A percentile compares a stretch with the other conserved stretches of the same genome.
Evolutionary conservation across 1,284 basidiomycete species (phyloP).

Genomic region (Papiliotrema laurentii): DNA sequence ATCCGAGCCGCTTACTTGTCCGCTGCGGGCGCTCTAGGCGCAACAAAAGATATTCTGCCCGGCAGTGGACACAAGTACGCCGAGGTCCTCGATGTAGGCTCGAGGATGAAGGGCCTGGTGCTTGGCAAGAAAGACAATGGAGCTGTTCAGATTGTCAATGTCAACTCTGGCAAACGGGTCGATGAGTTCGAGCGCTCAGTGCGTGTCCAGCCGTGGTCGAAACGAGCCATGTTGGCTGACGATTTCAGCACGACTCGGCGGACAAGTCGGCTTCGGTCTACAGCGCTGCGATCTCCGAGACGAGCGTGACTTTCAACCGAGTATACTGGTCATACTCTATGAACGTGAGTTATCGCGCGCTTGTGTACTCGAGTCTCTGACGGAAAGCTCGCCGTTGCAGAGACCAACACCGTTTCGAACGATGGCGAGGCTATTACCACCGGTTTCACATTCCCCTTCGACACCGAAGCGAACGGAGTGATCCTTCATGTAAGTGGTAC

Average conservation of each 20-base stretch:
- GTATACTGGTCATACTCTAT: slow-evolving; percentile 66
- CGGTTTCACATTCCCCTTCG: slow-evolving; percentile 66
- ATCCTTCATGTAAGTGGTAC: slow-evolving; percentile 59
- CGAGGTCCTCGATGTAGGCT: slow-evolving; percentile 34
- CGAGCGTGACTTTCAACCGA: slow-evolving; percentile 53
- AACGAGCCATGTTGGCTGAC: neutral
- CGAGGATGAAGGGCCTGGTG: slow-evolving; percentile 37
- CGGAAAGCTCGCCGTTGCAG: slow-evolving; percentile 12
- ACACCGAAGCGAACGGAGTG: slow-evolving; percentile 65
- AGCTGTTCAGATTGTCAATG: slow-evolving; percentile 56
- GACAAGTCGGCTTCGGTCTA: slow-evolving; percentile 52
- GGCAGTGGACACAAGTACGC: slow-evolving; percentile 24
- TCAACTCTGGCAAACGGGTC: slow-evolving; percentile 51
- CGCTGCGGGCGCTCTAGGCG: slow-evolving; percentile 44
- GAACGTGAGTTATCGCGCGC: slow-evolving; percentile 50
- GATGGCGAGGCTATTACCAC: slow-evolving; percentile 28
- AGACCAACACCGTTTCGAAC: slow-evolving; percentile 10
- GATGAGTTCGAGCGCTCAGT: slow-evolving; percentile 62
- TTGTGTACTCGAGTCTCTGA: slow-evolving; percentile 7
- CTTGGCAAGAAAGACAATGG: slow-evolving; percentile 55
- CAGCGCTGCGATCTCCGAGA: slow-evolving; percentile 29
- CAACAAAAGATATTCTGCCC: slow-evolving; percentile 55
- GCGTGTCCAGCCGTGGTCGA: slow-evolving; percentile 23
- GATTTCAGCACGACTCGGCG: slow-evolving; percentile 32
- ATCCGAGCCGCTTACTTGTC: slow-evolving; percentile 44